Evolutionary conservation across 108 stramenopile species (phyloP).

Genomic region (Schizochytrium sp.): DNA sequence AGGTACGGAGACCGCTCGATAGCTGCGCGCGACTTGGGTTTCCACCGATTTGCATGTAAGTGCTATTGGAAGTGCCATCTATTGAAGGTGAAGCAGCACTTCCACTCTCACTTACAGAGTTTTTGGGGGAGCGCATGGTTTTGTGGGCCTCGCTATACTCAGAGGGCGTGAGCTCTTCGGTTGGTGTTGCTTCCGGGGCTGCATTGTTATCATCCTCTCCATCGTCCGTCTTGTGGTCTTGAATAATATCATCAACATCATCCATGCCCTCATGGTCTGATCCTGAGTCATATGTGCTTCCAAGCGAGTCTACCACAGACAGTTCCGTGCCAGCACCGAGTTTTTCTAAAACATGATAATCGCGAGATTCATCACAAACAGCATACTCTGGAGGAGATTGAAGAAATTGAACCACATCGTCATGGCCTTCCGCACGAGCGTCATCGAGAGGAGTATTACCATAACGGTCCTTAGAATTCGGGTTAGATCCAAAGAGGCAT

Average conservation of each 20-base stretch:
- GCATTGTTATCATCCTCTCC: no score
- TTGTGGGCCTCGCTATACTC: no score
- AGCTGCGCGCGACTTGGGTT: background rate
- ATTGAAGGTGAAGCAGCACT: no score
- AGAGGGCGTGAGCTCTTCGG: no score
- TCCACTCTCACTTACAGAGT: no score
- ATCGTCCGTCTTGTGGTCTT: background rate
- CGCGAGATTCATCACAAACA: background rate
- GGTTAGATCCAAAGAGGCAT: slow-evolving; percentile 79
- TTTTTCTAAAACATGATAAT: slow-evolving; percentile 16
- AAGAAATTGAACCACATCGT: slow-evolving; percentile 69
- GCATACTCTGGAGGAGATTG: slow-evolving; percentile 62
- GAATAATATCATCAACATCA: background rate
- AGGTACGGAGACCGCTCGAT: slow-evolving; percentile 25
- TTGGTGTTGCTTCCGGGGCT: no score
- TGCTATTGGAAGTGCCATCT: no score
- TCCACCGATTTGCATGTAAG: no score
- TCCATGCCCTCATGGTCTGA: background rate
- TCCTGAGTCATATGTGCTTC: background rate
- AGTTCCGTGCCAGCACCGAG: slow-evolving; percentile 19
- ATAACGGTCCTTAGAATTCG: slow-evolving; percentile 86
- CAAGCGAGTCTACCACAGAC: slow-evolving; percentile 11
- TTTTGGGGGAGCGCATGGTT: no score
- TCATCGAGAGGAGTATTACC: slow-evolving; percentile 86
- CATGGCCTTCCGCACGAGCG: slow-evolving; percentile 73